Base-by-base conservation (phyloP, 1,284 basidiomycete genomes). In the Cryptococcus depauperatus region DNA sequence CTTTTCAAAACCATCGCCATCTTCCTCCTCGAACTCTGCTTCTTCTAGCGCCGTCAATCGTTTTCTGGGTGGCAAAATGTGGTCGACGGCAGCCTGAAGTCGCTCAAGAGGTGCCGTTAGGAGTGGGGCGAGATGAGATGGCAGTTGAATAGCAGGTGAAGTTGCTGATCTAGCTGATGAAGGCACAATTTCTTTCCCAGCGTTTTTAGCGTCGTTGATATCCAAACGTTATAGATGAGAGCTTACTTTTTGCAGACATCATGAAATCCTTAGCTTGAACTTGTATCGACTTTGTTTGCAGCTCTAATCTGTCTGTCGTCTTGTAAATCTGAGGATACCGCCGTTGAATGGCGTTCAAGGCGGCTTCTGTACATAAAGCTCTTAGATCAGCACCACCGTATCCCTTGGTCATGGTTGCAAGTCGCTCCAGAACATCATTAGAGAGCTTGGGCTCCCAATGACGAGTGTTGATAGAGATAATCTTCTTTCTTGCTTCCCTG, bases 321-420 rank as follows among this genome's bases (percentile, higher is more conserved):
- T 88, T 84, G 76, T 98, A 99, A 44, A 98, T 95, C 66, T 99
- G 95, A 0, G 95, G 95, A 67, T 98, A 99, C 37, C 85, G 77
- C 43, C 95, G 76, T 65, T 99, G 95, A 22, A 99, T 85, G 1
- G 95, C 93, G 62, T 97, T 97, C 54, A 99, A 71, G 1, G 93
- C 88, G 6, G 95, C 90, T 72, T 98, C 95, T 1, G 95, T 98
- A 58, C 90, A 93, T 6, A 96, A 72, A 0, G 91, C 91, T 69
- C 95, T 75, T 48, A 98, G 68, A 75, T 99, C 95, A 26, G 95
- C 95, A 63, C 95, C 95, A 30, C 90, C 95, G 66, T 97, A 99
- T 0, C 95, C 95, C 69, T 97, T 98, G 4, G 95, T 98, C 44
- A 95, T 71, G 61, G 83, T 83, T 0, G 92, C 88, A 39, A 98